Evolutionary conservation across 257 asterid species (phyloP).

Genomic region (Haberlea rhodopensis): DNA sequence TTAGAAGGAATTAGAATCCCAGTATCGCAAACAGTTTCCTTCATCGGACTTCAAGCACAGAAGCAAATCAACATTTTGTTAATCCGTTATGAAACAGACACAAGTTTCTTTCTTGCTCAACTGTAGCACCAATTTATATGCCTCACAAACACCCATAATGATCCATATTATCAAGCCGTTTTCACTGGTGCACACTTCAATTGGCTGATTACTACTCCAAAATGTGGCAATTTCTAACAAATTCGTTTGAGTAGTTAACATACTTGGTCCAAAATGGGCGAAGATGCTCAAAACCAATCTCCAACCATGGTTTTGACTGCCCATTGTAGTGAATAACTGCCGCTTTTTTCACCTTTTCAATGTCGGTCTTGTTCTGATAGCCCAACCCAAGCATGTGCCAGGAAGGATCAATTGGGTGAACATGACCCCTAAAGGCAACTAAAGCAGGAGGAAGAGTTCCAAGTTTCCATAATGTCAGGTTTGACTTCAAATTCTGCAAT

Average conservation of each 20-base stretch:
- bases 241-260: conserved; percentile 80
- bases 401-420: conserved; percentile 79
- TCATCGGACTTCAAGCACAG: background rate
- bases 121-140: background rate
- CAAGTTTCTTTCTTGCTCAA: background rate
- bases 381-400: conserved; percentile 99
- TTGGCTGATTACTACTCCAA: conserved; percentile 52
- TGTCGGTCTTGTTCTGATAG: conserved; percentile 64
- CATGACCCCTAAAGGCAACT: conserved; percentile 79
- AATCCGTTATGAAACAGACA: background rate
- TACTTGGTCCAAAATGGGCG: conserved; percentile 94
- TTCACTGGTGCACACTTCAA: background rate
- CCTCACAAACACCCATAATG: background rate
- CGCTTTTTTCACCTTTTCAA: conserved; percentile 65
- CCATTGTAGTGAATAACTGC: conserved; percentile 93
- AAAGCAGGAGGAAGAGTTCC: conserved; percentile 96
- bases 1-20: background rate
- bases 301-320: conserved; percentile 91
- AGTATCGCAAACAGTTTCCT: background rate
- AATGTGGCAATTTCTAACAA: conserved; percentile 76
- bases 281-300: conserved; percentile 90
- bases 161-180: background rate
- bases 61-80: background rate
- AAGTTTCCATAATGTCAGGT: conserved; percentile 87
- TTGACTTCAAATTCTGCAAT: conserved; percentile 83